These are phyloP conservation scores for Murraya paniculata DNA, from an alignment of 345 rosid genomes.

Conservation along the genomic window DNA sequence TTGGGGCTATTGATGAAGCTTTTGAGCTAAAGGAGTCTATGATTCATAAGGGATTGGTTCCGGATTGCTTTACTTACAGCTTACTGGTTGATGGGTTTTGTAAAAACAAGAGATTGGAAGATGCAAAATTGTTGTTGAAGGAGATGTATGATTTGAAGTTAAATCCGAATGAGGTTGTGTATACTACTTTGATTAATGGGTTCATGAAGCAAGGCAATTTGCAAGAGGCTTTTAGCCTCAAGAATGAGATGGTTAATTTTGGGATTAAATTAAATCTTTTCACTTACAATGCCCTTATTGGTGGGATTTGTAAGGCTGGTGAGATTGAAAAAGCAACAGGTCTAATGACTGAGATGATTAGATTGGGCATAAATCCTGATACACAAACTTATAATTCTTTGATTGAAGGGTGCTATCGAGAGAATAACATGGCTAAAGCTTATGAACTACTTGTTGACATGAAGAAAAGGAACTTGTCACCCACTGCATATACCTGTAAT, in stretches of 20 bases:
- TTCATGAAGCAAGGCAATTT: conserved; percentile 53
- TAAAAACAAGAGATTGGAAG: conserved; percentile 47
- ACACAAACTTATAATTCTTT: conserved; percentile 50
- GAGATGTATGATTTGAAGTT: conserved; percentile 56
- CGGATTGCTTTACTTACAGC: conserved; percentile 39
- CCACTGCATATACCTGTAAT: conserved; percentile 44
- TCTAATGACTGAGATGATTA: conserved; percentile 62
- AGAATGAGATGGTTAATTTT: conserved; percentile 55
- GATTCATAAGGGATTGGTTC: conserved; percentile 47
- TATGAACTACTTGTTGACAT: conserved; percentile 51
- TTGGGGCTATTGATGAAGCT: conserved; percentile 57
- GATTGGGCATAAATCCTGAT: conserved; percentile 51
- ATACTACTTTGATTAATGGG: conserved; percentile 56
- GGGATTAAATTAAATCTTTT: conserved; percentile 37
- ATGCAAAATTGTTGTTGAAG: conserved; percentile 49
- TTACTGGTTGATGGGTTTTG: conserved; percentile 55
- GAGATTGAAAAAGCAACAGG: conserved; percentile 60
- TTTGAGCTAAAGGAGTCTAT: conserved; percentile 44
- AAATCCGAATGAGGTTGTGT: conserved; percentile 42
- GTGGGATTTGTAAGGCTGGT: conserved; percentile 55
- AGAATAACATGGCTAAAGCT: conserved; percentile 34
- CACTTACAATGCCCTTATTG: conserved; percentile 49
- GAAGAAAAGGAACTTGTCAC: conserved; percentile 53
- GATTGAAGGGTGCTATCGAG: conserved; percentile 58
- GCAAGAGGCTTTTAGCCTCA: conserved; percentile 49